Evolutionary conservation across 140 eudicot genomes (phyloP).

Genomic region (Bidens hawaiensis): DNA sequence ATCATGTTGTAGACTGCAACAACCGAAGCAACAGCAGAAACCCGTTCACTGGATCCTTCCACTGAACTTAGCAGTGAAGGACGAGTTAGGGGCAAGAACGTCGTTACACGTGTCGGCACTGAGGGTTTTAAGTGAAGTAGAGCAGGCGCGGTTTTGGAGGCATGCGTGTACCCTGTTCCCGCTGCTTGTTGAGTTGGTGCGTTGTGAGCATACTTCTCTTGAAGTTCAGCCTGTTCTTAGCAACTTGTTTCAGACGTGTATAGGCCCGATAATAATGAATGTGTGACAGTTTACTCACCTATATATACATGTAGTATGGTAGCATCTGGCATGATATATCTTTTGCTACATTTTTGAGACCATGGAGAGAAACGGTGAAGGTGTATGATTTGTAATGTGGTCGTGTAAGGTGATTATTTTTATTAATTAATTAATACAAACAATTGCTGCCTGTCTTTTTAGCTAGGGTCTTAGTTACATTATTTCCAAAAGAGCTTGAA

Average conservation of each 20-base stretch:
- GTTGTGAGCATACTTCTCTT: slow-evolving; percentile 83
- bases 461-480: not conserved
- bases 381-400: slow-evolving; percentile 15
- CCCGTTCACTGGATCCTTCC: slow-evolving; percentile 71
- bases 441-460: not conserved
- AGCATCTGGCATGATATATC: slow-evolving; percentile 16
- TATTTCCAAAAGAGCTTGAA: too few species aligned
- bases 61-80: slow-evolving; percentile 71
- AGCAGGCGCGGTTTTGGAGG: slow-evolving; percentile 48
- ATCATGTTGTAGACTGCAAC: slow-evolving; percentile 56
- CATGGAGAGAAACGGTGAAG: not conserved
- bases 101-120: slow-evolving; percentile 61
- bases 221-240: slow-evolving; percentile 73
- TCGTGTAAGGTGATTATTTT: slow-evolving; percentile 17
- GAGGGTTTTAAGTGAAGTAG: slow-evolving; percentile 60
- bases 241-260: slow-evolving; percentile 65
- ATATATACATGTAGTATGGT: slow-evolving; percentile 1
- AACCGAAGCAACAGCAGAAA: slow-evolving; percentile 33
- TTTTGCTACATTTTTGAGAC: slow-evolving; percentile 19
- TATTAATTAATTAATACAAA: slow-evolving; percentile 8
- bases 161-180: slow-evolving; percentile 58
- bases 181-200: slow-evolving; percentile 72
- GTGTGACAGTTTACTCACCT: slow-evolving; percentile 20
- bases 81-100: slow-evolving; percentile 82
- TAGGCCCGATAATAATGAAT: slow-evolving; percentile 74